These are phyloP conservation scores for Komagataella pastoris DNA, from an alignment of 805 yeast species.

Conservation along the genomic window DNA sequence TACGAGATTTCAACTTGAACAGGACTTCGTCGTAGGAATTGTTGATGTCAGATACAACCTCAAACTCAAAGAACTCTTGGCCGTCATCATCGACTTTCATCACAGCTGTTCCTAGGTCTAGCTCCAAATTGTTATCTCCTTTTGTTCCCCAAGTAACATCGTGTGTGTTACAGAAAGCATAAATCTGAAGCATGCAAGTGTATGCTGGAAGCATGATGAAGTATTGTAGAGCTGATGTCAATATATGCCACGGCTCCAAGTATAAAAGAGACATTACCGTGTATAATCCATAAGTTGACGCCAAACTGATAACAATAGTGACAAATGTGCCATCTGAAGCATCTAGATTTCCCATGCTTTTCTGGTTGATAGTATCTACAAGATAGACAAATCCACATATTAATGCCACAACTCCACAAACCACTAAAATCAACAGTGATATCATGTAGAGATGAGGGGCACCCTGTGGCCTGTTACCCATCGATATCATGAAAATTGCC, in stretches of 20 bases:
- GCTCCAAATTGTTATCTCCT: slow-evolving; percentile 71
- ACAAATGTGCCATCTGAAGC: slow-evolving; percentile 31
- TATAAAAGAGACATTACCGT: slow-evolving; percentile 70
- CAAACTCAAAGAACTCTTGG: slow-evolving; percentile 71
- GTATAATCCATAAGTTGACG: slow-evolving; percentile 88
- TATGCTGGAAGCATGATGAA: slow-evolving; percentile 83
- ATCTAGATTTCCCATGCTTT: slow-evolving; percentile 22
- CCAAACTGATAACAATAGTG: slow-evolving; percentile 70
- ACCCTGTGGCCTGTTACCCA: slow-evolving; percentile 98
- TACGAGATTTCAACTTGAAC: slow-evolving; percentile 56
- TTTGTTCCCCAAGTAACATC: slow-evolving; percentile 99
- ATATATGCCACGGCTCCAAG: slow-evolving; percentile 92
- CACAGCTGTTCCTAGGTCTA: slow-evolving; percentile 68
- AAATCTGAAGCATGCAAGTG: slow-evolving; percentile 84
- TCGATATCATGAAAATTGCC: slow-evolving; percentile 81
- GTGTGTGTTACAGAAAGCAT: slow-evolving; percentile 95
- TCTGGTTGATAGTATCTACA: slow-evolving; percentile 32
- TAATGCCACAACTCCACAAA: slow-evolving; percentile 74
- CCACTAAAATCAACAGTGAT: slow-evolving; percentile 57
- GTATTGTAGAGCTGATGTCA: slow-evolving; percentile 81
- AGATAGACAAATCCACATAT: slow-evolving; percentile 77
- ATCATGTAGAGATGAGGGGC: slow-evolving; percentile 66
- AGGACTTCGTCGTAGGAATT: slow-evolving; percentile 68
- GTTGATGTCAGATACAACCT: slow-evolving; percentile 66
- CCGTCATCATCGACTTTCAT: slow-evolving; percentile 73